These are phyloP conservation scores for Meyerozyma sp. DNA, from an alignment of 1,139 yeast genomes.

Conservation along the genomic window DNA sequence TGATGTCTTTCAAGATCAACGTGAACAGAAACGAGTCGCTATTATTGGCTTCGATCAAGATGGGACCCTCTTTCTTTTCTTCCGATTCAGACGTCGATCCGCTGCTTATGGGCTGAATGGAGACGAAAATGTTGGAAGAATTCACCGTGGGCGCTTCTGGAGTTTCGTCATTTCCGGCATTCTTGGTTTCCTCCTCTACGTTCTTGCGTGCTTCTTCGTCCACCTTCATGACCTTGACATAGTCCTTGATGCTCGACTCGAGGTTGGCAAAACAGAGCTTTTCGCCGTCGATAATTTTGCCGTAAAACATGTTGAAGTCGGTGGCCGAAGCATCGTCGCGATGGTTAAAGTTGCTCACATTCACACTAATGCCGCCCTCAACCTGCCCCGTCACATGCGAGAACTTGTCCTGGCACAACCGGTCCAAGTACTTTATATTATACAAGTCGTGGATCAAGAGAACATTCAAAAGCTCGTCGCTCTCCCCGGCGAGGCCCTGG, in stretches of 20 bases:
- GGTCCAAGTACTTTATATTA: constrained; percentile 63
- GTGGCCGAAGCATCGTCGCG: constrained; percentile 22
- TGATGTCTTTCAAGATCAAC: constrained; percentile 67
- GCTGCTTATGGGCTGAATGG: constrained; percentile 65
- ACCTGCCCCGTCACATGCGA: constrained; percentile 86
- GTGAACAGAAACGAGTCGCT: constrained; percentile 53
- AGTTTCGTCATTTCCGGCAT: constrained; percentile 13
- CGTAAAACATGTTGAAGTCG: constrained; percentile 67
- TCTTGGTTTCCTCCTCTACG: constrained; percentile 13
- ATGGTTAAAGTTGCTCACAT: constrained; percentile 49
- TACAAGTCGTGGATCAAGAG: constrained; percentile 72
- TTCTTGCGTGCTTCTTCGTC: constrained; percentile 16
- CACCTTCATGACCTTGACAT: constrained; percentile 18
- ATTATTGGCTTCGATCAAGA: constrained; percentile 37
- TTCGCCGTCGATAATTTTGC: constrained; percentile 81
- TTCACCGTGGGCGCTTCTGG: constrained; percentile 18
- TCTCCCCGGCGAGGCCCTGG: constrained; percentile 69
- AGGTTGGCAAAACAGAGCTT: constrained; percentile 83
- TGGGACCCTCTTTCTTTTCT: constrained; percentile 31
- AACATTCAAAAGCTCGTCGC: constrained; percentile 43
- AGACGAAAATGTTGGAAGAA: constrained; percentile 67
- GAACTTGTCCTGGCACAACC: constrained; percentile 63
- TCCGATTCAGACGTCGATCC: constrained; percentile 20
- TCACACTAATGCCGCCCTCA: constrained; percentile 75
- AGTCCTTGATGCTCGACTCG: constrained; percentile 61